Evolutionary conservation across 2,329 filamentous ascomycete species (phyloP).

Genomic region (Cytospora piceicola): DNA sequence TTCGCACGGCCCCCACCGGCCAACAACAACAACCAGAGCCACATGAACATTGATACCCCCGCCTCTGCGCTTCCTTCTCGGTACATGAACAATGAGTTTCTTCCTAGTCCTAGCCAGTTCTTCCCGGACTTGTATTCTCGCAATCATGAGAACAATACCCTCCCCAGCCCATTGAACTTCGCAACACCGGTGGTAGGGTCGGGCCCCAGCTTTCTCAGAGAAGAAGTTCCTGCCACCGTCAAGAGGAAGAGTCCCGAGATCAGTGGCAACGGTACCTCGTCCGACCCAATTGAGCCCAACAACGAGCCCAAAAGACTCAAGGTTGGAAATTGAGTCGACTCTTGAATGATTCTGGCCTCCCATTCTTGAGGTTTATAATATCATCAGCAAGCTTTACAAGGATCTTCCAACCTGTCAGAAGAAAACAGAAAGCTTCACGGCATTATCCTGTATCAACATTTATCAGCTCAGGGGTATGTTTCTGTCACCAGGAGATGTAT

Average conservation of each 20-base stretch:
- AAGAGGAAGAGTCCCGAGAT: constrained; percentile 64
- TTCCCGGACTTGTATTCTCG: constrained; percentile 88
- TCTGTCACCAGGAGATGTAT: not conserved
- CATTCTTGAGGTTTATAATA: not conserved
- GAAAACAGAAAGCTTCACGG: not conserved
- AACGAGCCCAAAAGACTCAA: constrained; percentile 59
- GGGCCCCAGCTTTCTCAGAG: constrained; percentile 66
- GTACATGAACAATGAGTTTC: constrained; percentile 83
- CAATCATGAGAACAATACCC: constrained; percentile 75
- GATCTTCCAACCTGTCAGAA: not conserved
- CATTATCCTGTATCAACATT: not conserved
- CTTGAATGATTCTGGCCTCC: not conserved
- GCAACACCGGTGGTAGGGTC: constrained; percentile 74
- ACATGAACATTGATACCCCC: constrained; percentile 70
- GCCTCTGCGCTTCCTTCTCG: constrained; percentile 92
- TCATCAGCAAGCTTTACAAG: not conserved
- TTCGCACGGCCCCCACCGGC: constrained; percentile 88
- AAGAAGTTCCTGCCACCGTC: constrained; percentile 48
- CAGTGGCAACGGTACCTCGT: constrained; percentile 44
- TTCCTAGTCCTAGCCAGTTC: constrained; percentile 90
- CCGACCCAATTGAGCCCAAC: constrained; percentile 47
- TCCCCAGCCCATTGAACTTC: constrained; percentile 92
- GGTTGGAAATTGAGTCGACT: constrained; percentile 47
- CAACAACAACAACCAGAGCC: constrained; percentile 53
- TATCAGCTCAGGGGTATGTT: not conserved